Percentiles rank a stretch among this genome's conserved stretches.
Evolutionary conservation across 2,329 filamentous ascomycete genomes (phyloP).

Genomic region (Exserohilum rostratum): DNA sequence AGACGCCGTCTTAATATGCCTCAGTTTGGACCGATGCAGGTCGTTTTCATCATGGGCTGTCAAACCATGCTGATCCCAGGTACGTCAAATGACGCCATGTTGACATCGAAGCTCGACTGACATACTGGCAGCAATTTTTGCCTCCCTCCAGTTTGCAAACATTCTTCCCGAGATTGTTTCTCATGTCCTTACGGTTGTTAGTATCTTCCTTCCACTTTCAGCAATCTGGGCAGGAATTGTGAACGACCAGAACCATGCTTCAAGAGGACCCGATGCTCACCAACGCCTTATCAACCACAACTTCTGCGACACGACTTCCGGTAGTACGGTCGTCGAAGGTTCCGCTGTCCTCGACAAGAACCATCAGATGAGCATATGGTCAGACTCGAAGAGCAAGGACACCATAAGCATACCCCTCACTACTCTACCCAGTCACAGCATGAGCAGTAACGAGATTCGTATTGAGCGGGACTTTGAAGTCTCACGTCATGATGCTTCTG

Average conservation of each 20-base stretch:
- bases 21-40: conserved; percentile 68
- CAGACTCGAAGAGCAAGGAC: conserved; percentile 24
- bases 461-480: conserved; percentile 33
- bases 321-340: conserved; percentile 12
- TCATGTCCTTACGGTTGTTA: conserved; percentile 63
- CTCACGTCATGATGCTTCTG: conserved; percentile 16
- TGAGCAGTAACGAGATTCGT: conserved; percentile 24
- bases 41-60: conserved; percentile 71
- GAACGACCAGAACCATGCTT: conserved; percentile 28
- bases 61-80: conserved; percentile 70
- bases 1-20: conserved; percentile 63
- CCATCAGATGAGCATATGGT: conserved; percentile 24
- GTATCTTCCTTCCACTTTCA: conserved; percentile 69
- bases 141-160: conserved; percentile 61
- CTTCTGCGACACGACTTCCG: conserved; percentile 21
- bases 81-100: conserved; percentile 32
- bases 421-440: conserved; percentile 7
- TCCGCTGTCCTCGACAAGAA: conserved; percentile 25
- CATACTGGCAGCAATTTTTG: conserved; percentile 62
- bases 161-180: conserved; percentile 60
- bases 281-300: conserved; percentile 35
- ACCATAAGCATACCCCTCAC: conserved; percentile 15
- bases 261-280: conserved; percentile 32
- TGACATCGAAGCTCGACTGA: conserved; percentile 20
- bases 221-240: conserved; percentile 65